phyloP scores from a whole-genome alignment of 2,329 filamentous ascomycete genomes.

The Fusarium scirpi region DNA sequence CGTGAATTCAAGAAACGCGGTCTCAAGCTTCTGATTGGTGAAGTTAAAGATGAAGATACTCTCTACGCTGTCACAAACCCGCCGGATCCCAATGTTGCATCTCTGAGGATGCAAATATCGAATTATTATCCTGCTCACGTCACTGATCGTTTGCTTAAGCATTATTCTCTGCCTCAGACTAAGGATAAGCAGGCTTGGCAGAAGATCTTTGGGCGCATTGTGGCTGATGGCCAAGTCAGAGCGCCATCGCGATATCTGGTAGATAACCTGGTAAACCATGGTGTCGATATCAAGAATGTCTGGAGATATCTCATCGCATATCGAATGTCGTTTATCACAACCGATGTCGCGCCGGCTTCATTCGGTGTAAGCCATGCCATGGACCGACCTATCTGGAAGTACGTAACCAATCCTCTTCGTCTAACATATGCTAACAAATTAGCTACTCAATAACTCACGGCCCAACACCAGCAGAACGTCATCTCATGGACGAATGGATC shows the following conservation, averaged over 20 bases:
- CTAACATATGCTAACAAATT: background rate
- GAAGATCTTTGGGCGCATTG: constrained; percentile 5
- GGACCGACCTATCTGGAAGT: constrained; percentile 25
- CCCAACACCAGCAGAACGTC: background rate
- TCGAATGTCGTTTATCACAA: constrained; percentile 3
- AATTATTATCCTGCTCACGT: constrained; percentile 8
- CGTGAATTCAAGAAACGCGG: constrained; percentile 1
- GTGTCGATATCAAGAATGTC: background rate
- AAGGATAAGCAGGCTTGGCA: constrained; percentile 12
- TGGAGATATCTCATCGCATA: constrained; percentile 23
- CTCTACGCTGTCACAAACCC: constrained; percentile 21
- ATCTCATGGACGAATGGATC: constrained; percentile 4
- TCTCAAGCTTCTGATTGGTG: constrained; percentile 4
- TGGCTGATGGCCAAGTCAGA: constrained; percentile 15
- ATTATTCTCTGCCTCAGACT: background rate
- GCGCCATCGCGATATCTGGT: constrained; percentile 15
- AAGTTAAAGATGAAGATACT: constrained; percentile 9
- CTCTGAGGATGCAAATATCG: constrained; percentile 1
- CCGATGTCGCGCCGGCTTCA: background rate
- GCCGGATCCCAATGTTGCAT: background rate
- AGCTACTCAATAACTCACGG: constrained; percentile 16
- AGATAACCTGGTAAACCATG: constrained; percentile 8
- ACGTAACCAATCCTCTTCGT: too few relatives aligned
- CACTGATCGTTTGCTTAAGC: constrained; percentile 14
- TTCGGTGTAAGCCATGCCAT: constrained; percentile 24